Evolutionary conservation across 2,329 filamentous ascomycete genomes (phyloP), one percentile per base, ranked within the genome.

Genomic region (Botrytis fabae): DNA sequence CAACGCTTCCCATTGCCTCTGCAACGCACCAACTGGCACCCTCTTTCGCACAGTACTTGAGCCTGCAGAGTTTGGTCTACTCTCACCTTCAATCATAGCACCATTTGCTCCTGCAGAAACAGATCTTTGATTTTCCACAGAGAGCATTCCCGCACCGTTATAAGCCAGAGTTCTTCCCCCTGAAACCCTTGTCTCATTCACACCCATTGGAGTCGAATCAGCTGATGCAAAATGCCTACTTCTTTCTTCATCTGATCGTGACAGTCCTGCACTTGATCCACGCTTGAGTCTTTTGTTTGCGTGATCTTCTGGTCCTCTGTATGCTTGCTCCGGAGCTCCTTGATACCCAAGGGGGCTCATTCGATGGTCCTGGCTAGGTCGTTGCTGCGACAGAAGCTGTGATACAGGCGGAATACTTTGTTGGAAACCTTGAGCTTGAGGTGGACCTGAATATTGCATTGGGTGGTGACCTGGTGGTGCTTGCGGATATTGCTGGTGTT

Each of bases 1-100:
- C 46, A 74, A 63, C 25, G 69, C 62, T 46, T 74, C 73, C 73
- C 73, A 74, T 22, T 35, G 68, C 54, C 69, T 40, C 44, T 74
- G 73, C 20, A 59, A 46, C 4, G 28, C 60, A 6, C 20, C 28
- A 20, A 72, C 63, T 1, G 69, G 73, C 1, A 74, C 70, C 38
- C 64, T 73, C 70, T 72, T 69, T n/a, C 48, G 48, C 40, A 61
- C 44, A n/a, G 35, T 54, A 44, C 40, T 61, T 28, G 54, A 60
- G 18, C 54, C 38, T 7, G 38, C 51, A 51, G 20, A 51, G 16
- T 54, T 60, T 18, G 40, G 48, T 60, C 35, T 42, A 28, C 28
- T 69, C 42, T n/a, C 8, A 5, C 65, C 35, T 5, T 42, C 35
- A 9, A 57, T 28, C 16, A 61, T 8, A 18, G n/a, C 32, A 12